Conservation (phyloP, 1,284 basidiomycete species). For the Ustilago trichophora region DNA sequence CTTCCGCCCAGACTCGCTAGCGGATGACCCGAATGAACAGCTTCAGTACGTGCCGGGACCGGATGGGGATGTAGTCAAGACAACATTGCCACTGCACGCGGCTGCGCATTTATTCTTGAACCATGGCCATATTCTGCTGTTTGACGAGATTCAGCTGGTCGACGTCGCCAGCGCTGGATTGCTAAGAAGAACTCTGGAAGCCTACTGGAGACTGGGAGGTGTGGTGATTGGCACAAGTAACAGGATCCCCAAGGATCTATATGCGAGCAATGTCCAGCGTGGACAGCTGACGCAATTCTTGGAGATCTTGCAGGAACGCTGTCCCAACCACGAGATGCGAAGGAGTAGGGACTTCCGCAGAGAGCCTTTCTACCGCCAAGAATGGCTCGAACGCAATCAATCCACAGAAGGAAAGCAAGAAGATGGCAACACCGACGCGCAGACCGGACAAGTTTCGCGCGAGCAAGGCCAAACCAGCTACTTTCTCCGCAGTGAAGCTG, state of each 20-base stretch:
- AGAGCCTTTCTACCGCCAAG: constrained; percentile 58
- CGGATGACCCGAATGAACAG: constrained; percentile 8
- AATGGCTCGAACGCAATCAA: constrained; percentile 37
- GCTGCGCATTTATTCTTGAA: constrained; percentile 71
- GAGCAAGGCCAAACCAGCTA: constrained; percentile 18
- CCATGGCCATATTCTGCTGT: constrained; percentile 73
- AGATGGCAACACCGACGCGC: no score
- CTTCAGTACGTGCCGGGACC: constrained; percentile 37
- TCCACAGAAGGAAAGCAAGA: neutral
- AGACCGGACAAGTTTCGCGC: neutral
- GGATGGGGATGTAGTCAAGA: constrained; percentile 46
- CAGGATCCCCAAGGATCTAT: constrained; percentile 76
- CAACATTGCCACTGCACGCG: constrained; percentile 67
- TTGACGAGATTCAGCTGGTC: constrained; percentile 78
- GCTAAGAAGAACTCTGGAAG: constrained; percentile 76
- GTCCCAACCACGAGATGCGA: constrained; percentile 73
- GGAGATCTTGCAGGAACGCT: constrained; percentile 73
- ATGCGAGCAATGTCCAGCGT: constrained; percentile 76
- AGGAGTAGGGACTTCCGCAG: constrained; percentile 66
- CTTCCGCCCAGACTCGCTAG: constrained; percentile 50
- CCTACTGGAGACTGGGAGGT: constrained; percentile 80
- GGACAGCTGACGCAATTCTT: constrained; percentile 72
- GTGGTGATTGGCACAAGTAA: constrained; percentile 74
- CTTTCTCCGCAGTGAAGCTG: constrained; percentile 46
- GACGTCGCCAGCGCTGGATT: constrained; percentile 75